These are phyloP conservation scores for Ophiosphaerella narmari DNA, from an alignment of 2,329 filamentous ascomycete species.

Conservation along the genomic window DNA sequence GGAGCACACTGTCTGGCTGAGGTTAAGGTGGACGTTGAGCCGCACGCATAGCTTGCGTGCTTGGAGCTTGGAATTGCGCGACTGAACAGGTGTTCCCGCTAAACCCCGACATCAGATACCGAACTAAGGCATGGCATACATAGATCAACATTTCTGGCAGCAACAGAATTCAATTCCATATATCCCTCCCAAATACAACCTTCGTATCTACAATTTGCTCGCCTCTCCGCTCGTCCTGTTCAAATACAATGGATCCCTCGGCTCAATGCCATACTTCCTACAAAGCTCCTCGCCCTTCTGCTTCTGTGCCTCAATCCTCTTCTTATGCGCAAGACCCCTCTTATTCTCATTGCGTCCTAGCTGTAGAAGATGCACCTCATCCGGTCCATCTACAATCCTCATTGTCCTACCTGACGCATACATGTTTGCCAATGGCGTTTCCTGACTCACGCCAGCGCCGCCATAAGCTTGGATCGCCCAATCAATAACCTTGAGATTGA, in stretches of 20 bases:
- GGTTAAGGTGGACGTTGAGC: constrained; percentile 1
- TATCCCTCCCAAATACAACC: too few species aligned
- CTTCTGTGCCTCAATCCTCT: constrained; percentile 67
- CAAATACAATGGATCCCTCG: constrained; percentile 49
- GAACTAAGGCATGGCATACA: constrained; percentile 8
- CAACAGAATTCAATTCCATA: too few species aligned
- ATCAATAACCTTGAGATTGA: constrained; percentile 85
- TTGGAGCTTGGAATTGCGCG: constrained; percentile 9
- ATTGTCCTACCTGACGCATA: constrained; percentile 82
- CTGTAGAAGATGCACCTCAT: constrained; percentile 84
- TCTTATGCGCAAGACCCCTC: constrained; percentile 64
- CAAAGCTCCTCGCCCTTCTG: constrained; percentile 69
- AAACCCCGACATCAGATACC: background rate
- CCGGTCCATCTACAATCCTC: constrained; percentile 87
- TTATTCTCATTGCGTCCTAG: constrained; percentile 81
- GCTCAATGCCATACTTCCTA: constrained; percentile 59
- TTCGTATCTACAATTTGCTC: constrained; percentile 45
- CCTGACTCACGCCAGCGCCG: constrained; percentile 87
- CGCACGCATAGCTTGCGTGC: constrained; percentile 26
- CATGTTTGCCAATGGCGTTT: constrained; percentile 81
- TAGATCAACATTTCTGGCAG: too few species aligned
- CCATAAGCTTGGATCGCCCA: constrained; percentile 92
- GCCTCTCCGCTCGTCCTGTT: constrained; percentile 48
- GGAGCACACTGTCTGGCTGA: background rate
- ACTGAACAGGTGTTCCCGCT: constrained; percentile 20